A percentile compares a stretch with the other conserved stretches of the same genome.
phyloP scores from a whole-genome alignment of 805 yeast genomes.

The Starmerella stigmatis region DNA sequence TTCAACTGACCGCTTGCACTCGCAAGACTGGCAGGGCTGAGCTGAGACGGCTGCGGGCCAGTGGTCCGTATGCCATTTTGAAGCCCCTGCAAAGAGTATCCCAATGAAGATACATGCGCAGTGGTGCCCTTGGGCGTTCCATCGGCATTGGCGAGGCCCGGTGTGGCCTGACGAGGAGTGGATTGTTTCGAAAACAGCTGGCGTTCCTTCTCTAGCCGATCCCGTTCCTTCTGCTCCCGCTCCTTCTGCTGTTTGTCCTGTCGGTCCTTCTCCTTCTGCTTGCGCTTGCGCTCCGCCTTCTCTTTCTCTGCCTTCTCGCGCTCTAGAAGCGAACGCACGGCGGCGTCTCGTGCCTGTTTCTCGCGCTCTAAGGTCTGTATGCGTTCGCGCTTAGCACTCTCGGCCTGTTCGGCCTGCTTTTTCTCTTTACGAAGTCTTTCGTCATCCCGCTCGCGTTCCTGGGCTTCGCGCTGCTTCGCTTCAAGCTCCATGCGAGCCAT shows the following conservation, averaged over 20 bases:
- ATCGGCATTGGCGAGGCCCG: neutral
- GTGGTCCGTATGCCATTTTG: neutral
- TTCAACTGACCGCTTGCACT: no score
- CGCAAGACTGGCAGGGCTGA: no score
- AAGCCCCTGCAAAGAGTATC: neutral
- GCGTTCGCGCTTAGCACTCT: slow-evolving; percentile 23
- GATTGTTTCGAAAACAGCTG: neutral
- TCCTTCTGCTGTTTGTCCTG: neutral
- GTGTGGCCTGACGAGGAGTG: neutral
- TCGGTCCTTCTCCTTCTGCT: slow-evolving; percentile 3
- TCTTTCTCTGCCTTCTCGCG: slow-evolving; percentile 2
- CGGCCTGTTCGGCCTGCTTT: slow-evolving; percentile 26
- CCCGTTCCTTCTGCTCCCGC: neutral
- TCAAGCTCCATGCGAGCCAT: slow-evolving; percentile 27
- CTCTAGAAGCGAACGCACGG: slow-evolving; percentile 6
- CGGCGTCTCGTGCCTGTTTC: slow-evolving; percentile 18
- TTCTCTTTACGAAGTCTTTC: slow-evolving; percentile 9
- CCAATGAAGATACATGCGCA: neutral
- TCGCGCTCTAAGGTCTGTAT: slow-evolving; percentile 8
- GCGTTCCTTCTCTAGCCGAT: neutral
- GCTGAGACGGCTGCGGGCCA: no score
- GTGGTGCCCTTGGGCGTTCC: neutral
- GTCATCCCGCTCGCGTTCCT: slow-evolving; percentile 8
- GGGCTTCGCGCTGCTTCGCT: neutral
- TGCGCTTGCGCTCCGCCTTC: slow-evolving; percentile 1